Percentiles rank a stretch among this genome's conserved stretches.
Evolutionary conservation across 2,329 filamentous ascomycete genomes (phyloP).

Genomic region (Aureobasidium mangrovei): DNA sequence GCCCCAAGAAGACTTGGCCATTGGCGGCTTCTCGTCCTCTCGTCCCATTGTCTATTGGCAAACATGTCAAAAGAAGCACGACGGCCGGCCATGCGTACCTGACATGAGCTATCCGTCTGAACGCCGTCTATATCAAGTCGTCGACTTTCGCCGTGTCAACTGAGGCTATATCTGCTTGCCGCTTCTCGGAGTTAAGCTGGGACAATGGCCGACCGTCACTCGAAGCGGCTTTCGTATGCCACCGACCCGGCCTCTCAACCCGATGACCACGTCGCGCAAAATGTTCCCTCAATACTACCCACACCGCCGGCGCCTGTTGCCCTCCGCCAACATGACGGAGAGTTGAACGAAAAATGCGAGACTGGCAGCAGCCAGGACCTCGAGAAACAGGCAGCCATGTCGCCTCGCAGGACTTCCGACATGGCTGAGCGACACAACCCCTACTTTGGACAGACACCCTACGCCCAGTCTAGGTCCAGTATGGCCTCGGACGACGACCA

Average conservation of each 20-base stretch:
- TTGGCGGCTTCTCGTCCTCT: not conserved
- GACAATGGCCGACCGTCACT: slow-evolving; percentile 9
- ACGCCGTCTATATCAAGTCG: not conserved
- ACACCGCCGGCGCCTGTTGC: not conserved
- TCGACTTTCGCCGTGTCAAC: slow-evolving; percentile 4
- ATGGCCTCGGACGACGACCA: slow-evolving; percentile 24
- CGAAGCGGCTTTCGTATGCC: not conserved
- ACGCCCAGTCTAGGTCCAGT: not conserved
- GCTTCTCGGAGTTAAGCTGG: slow-evolving; percentile 5
- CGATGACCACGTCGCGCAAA: not conserved
- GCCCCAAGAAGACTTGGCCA: not conserved
- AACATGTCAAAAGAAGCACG: slow-evolving; percentile 11
- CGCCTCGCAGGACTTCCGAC: not conserved
- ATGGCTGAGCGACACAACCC: slow-evolving; percentile 9
- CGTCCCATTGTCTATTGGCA: slow-evolving; percentile 3
- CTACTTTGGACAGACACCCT: not conserved
- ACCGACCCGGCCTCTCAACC: slow-evolving; percentile 9
- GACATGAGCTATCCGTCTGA: slow-evolving; percentile 3
- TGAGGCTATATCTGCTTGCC: not conserved
- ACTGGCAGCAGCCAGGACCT: not conserved
- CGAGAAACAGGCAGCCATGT: slow-evolving; percentile 1
- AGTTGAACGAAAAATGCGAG: not conserved
- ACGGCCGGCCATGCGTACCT: slow-evolving; percentile 8
- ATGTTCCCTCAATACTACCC: slow-evolving; percentile 4
- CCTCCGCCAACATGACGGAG: not conserved